A percentile compares a stretch with the other conserved stretches of the same genome.
phyloP scores from a whole-genome alignment of 1,139 yeast species.

The Pichia sp. region DNA sequence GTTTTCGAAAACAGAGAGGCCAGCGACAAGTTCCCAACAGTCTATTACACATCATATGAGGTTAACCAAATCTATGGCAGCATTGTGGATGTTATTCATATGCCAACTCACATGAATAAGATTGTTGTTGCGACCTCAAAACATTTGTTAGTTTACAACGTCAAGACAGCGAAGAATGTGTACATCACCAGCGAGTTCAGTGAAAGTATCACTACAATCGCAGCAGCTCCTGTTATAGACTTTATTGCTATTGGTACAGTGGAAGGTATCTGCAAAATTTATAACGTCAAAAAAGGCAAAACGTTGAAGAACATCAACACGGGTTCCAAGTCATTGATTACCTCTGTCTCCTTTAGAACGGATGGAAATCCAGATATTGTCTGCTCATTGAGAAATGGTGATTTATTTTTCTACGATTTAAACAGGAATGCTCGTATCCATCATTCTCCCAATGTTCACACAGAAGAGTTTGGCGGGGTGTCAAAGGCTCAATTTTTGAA shows the following conservation, averaged over 20 bases:
- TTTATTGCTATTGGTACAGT: slow-evolving; percentile 73
- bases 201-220: slow-evolving; percentile 57
- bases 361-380: slow-evolving; percentile 86
- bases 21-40: slow-evolving; percentile 48
- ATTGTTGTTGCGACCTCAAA: slow-evolving; percentile 70
- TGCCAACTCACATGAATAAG: slow-evolving; percentile 91
- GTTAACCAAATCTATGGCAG: slow-evolving; percentile 62
- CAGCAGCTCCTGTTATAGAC: slow-evolving; percentile 84
- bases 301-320: slow-evolving; percentile 55
- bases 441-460: slow-evolving; percentile 67
- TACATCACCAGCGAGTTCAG: slow-evolving; percentile 54
- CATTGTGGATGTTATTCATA: slow-evolving; percentile 68
- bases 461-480: slow-evolving; percentile 76
- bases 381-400: slow-evolving; percentile 77
- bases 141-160: slow-evolving; percentile 57
- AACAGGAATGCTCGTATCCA: slow-evolving; percentile 71
- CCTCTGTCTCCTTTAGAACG: slow-evolving; percentile 82
- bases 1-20: slow-evolving; percentile 54
- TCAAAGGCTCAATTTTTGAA: slow-evolving; percentile 70
- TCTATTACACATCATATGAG: slow-evolving; percentile 60
- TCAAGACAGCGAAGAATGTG: slow-evolving; percentile 72
- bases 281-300: slow-evolving; percentile 65
- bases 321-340: slow-evolving; percentile 49
- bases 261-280: slow-evolving; percentile 61
- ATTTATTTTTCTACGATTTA: slow-evolving; percentile 78